These are phyloP conservation scores for Cocos nucifera DNA, from an alignment of 176 grass and related monocot species.

Conservation along the genomic window DNA sequence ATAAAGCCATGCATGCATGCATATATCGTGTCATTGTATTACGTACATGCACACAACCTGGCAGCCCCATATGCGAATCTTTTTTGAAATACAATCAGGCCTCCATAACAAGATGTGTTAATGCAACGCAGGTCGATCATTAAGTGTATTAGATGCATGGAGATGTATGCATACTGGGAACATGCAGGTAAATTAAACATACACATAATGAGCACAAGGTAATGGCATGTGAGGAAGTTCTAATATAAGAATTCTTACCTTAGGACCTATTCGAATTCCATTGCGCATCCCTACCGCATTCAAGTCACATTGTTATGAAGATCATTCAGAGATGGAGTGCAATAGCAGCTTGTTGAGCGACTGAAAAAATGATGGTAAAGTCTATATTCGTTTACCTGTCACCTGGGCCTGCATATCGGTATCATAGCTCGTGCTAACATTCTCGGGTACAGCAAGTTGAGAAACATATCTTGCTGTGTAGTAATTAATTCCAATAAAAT, in stretches of 20 bases:
- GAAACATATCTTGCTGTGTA: slow-evolving; percentile 31
- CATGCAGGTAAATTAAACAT: not conserved
- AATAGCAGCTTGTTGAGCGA: not conserved
- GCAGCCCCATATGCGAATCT: no score
- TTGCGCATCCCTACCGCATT: slow-evolving; percentile 30
- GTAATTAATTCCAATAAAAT: slow-evolving; percentile 68
- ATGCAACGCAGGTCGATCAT: not conserved
- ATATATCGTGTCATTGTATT: not conserved
- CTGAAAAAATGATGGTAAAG: not conserved
- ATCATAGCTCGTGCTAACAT: slow-evolving; percentile 25
- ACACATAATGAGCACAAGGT: not conserved
- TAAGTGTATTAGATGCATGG: not conserved
- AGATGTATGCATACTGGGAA: not conserved
- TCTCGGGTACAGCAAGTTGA: slow-evolving; percentile 23
- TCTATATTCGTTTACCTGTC: slow-evolving; percentile 39
- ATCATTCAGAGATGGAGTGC: not conserved
- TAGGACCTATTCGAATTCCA: slow-evolving; percentile 40
- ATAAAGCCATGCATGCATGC: not conserved
- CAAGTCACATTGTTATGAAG: not conserved
- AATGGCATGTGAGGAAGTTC: not conserved
- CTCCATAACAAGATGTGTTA: not conserved
- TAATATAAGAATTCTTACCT: slow-evolving; percentile 23
- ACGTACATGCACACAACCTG: not conserved
- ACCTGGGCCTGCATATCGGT: slow-evolving; percentile 39
- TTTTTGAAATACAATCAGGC: not conserved